Evolutionary conservation across 768 basidiomycete genomes (phyloP), one percentile per base, ranked within the genome.

Genomic region (Tricholoma sp.): DNA sequence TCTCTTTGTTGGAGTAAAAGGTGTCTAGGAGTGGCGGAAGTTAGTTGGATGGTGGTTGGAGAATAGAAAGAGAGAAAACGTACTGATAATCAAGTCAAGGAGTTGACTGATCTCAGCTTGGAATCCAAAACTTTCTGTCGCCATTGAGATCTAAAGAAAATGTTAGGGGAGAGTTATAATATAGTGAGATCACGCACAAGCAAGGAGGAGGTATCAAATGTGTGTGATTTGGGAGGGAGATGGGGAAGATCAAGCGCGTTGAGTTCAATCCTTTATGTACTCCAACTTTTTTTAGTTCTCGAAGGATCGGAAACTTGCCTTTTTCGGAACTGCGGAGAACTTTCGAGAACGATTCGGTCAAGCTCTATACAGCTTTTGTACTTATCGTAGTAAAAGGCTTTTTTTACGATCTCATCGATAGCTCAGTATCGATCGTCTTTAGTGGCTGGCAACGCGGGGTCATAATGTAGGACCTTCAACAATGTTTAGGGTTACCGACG

Each of bases 1-100:
- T n/a, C 79, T 98, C 96, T 83, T 99, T 99, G 88, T 99, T 98
- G 61, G 94, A 97, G 86, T 98, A 99, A 87, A 98, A 98, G 61
- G 96, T 98, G 83, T 98, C 91, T 92, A 63, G 12, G n/a, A 14
- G 54, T 52, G 41, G 24, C 6, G 32, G 50, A 50, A 19, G 35
- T 66, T 52, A 63, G 35, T 66, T 52, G 63, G 54, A 56, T 57
- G 51, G 32, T 32, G 31, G 10, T 8, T 32, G 16, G 4, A n/a
- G n/a, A n/a, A 27, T 43, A 34, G 21, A 16, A 59, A 24, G 46
- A 54, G 50, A 59, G 46, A 54, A 10, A 32, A 76, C 90, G 58
- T 69, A 93, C 91, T 98, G 84, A 98, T 98, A 81, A 98, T 98
- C 71, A 98, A 79, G 82, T 98, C 96, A 63, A 98, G 83, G 67